phyloP scores from a whole-genome alignment of 2,329 filamentous ascomycete species.

The Zalaria obscura region DNA sequence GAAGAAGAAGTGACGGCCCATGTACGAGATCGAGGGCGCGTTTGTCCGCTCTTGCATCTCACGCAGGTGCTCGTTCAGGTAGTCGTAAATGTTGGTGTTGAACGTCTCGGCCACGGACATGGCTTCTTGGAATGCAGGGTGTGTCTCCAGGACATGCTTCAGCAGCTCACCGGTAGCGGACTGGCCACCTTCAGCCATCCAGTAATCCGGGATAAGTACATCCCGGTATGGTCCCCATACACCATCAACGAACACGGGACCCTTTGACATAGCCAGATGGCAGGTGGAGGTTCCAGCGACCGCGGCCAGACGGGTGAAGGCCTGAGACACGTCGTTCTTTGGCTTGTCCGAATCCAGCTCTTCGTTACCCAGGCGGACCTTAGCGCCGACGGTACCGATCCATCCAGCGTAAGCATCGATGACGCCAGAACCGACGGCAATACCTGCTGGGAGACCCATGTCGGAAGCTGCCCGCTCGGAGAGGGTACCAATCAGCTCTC shows the following conservation, averaged over 20 bases:
- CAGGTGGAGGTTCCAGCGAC: constrained; percentile 96
- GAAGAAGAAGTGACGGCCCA: constrained; percentile 93
- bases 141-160: constrained; percentile 88
- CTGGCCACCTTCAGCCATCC: constrained; percentile 96
- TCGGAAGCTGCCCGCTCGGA: constrained; percentile 72
- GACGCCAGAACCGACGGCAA: constrained; percentile 88
- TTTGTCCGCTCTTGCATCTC: constrained; percentile 54
- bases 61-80: constrained; percentile 74
- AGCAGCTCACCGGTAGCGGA: constrained; percentile 90
- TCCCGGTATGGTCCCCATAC: constrained; percentile 97
- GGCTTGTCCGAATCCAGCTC: constrained; percentile 53
- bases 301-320: constrained; percentile 81
- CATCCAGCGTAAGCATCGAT: constrained; percentile 98
- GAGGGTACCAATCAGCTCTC: constrained; percentile 75
- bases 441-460: constrained; percentile 71
- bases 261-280: constrained; percentile 86
- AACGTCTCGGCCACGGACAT: constrained; percentile 65
- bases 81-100: constrained; percentile 86
- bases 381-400: constrained; percentile 97
- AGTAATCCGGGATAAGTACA: constrained; percentile 79
- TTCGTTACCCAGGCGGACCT: constrained; percentile 60
- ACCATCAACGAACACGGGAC: constrained; percentile 85
- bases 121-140: constrained; percentile 76
- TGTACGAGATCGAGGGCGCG: constrained; percentile 68
- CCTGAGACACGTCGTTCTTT: constrained; percentile 79